phyloP scores from a whole-genome alignment of 441 rosid species.

The Viola pubescens region DNA sequence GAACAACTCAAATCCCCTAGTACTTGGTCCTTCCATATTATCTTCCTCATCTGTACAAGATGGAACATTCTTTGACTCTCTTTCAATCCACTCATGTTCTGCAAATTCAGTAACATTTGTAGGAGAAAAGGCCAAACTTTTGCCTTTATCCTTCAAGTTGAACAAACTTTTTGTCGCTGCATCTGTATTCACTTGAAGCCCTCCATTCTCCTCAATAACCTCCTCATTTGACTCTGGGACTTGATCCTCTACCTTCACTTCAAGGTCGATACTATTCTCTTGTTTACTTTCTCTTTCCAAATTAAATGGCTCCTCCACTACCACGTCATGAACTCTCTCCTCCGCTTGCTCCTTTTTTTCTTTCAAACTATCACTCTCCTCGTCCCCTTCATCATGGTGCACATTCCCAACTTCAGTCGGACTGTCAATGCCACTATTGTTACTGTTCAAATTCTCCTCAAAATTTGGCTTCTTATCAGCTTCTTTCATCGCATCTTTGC shows the following conservation, averaged over 20 bases:
- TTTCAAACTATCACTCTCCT: slow-evolving; percentile 25
- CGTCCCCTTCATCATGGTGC: slow-evolving; percentile 25
- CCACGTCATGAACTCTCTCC: slow-evolving; percentile 21
- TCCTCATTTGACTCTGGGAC: slow-evolving; percentile 26
- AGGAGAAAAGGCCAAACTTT: slow-evolving; percentile 44
- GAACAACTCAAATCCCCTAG: slow-evolving; percentile 84
- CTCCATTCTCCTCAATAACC: slow-evolving; percentile 24
- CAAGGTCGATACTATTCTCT: slow-evolving; percentile 37
- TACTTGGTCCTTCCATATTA: slow-evolving; percentile 71
- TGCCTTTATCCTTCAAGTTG: slow-evolving; percentile 59
- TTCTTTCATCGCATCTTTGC: slow-evolving; percentile 26
- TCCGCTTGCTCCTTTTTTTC: slow-evolving; percentile 24
- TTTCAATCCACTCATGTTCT: slow-evolving; percentile 40
- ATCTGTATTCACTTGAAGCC: slow-evolving; percentile 21
- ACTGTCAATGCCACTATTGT: slow-evolving; percentile 21
- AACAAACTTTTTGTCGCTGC: slow-evolving; percentile 25
- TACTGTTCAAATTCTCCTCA: slow-evolving; percentile 24
- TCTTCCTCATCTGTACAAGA: slow-evolving; percentile 30
- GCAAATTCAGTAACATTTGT: slow-evolving; percentile 24
- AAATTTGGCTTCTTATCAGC: slow-evolving; percentile 25
- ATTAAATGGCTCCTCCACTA: slow-evolving; percentile 22
- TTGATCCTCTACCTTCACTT: slow-evolving; percentile 36
- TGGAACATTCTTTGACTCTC: slow-evolving; percentile 31
- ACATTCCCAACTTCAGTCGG: slow-evolving; percentile 30
- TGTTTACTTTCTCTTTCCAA: slow-evolving; percentile 27